These are phyloP conservation scores for Thuidium tamariscinum DNA, from an alignment of 225 moss, liverwort and hornwort species.

Conservation along the genomic window DNA sequence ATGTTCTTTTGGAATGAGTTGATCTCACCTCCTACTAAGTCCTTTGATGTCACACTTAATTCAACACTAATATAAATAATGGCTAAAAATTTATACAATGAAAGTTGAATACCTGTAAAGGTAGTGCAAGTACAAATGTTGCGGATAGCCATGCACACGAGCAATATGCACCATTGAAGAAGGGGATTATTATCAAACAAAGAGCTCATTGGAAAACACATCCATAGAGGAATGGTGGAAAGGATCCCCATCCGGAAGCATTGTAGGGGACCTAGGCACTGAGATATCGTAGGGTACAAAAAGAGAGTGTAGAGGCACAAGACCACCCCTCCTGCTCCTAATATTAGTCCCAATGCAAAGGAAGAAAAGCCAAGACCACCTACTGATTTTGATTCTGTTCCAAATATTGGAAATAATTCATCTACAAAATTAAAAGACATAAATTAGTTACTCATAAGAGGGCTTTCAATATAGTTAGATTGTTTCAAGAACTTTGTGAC, in stretches of 20 bases:
- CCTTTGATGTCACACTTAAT: not conserved
- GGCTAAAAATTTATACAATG: not conserved
- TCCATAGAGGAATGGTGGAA: constrained; percentile 61
- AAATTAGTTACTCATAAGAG: not conserved
- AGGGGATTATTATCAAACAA: constrained; percentile 13
- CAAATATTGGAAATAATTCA: constrained; percentile 74
- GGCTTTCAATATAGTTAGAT: not conserved
- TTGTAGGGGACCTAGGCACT: constrained; percentile 41
- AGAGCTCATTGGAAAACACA: constrained; percentile 64
- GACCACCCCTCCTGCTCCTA: constrained; percentile 70
- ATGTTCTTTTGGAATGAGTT: not conserved
- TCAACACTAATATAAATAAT: not conserved
- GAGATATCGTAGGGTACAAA: constrained; percentile 40
- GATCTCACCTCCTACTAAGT: too few relatives aligned
- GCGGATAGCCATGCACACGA: constrained; percentile 49
- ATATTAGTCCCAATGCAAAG: constrained; percentile 45
- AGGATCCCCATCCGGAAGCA: constrained; percentile 68
- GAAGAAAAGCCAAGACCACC: constrained; percentile 70
- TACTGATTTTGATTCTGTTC: constrained; percentile 40
- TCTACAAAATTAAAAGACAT: constrained; percentile 22
- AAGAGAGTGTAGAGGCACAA: constrained; percentile 64
- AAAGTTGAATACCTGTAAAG: constrained; percentile 25
- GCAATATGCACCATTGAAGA: constrained; percentile 48
- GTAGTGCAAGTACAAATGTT: constrained; percentile 60
- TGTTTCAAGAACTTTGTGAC: not conserved